Conservation (phyloP, 768 basidiomycete species). For the Harrya chromipes region DNA sequence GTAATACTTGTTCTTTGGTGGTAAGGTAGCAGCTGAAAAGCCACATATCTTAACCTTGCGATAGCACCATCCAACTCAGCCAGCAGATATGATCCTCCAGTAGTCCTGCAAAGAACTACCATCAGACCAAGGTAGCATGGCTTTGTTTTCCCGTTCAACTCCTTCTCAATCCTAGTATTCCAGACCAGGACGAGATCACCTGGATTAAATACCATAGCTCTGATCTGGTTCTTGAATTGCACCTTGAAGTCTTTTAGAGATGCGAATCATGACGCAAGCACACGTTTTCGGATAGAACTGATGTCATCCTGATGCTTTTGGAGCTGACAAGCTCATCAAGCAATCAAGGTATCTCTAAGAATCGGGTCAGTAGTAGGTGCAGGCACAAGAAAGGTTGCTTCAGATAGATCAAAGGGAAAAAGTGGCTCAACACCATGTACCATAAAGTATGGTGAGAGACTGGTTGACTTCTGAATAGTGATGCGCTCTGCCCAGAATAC, state of each 20-base stretch:
- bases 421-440: no score
- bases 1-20: background rate
- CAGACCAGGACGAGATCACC: background rate
- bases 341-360: background rate
- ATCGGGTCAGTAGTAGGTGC: background rate
- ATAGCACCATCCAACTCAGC: conserved; percentile 25
- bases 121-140: conserved; percentile 26
- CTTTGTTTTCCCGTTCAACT: conserved; percentile 23
- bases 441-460: no score
- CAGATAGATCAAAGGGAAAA: background rate
- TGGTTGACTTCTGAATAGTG: no score
- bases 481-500: no score
- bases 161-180: background rate
- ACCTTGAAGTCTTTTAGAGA: background rate
- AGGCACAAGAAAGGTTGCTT: background rate
- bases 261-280: background rate
- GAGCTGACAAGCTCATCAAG: background rate
- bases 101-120: conserved; percentile 19
- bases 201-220: no score
- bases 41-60: conserved; percentile 11
- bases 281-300: accelerated
- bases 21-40: conserved; percentile 24
- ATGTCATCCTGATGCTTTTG: background rate
- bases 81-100: conserved; percentile 25
- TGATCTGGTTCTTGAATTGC: no score